These are phyloP conservation scores for Globisporangium parvum DNA, from an alignment of 352 stramenopile genomes.

Conservation along the genomic window DNA sequence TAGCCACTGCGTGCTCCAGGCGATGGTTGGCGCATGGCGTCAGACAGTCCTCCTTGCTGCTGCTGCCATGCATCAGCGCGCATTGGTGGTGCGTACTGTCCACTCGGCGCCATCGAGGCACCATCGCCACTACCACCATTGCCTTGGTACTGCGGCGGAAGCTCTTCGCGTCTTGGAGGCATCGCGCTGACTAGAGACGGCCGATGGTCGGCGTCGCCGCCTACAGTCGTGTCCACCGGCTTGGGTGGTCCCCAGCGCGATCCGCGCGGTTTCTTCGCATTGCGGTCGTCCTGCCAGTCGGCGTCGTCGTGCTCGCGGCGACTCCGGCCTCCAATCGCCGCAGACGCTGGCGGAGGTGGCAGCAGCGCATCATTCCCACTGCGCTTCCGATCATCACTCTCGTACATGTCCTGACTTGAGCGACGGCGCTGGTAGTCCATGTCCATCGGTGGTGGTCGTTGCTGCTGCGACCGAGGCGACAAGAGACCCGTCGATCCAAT, in stretches of 20 bases:
- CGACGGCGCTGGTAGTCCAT: neutral
- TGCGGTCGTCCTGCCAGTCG: slow-evolving; percentile 32
- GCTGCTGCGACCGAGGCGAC: neutral
- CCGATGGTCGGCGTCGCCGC: slow-evolving; percentile 23
- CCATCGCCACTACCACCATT: neutral
- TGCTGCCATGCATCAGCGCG: slow-evolving; percentile 6
- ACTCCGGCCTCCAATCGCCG: slow-evolving; percentile 12
- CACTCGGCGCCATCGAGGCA: slow-evolving; percentile 3
- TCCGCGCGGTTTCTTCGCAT: slow-evolving; percentile 51
- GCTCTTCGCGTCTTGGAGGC: neutral
- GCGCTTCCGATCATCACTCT: slow-evolving; percentile 6
- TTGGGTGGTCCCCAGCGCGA: slow-evolving; percentile 70
- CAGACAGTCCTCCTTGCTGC: neutral
- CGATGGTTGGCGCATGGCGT: slow-evolving; percentile 2
- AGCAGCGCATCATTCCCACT: slow-evolving; percentile 1
- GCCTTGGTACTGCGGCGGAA: neutral
- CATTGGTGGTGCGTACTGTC: neutral
- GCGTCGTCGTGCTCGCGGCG: slow-evolving; percentile 21
- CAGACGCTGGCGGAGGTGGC: slow-evolving; percentile 10
- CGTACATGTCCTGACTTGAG: neutral
- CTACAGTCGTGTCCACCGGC: slow-evolving; percentile 10
- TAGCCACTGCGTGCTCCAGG: slow-evolving; percentile 3
- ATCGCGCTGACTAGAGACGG: slow-evolving; percentile 46
- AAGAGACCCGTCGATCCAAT: neutral
- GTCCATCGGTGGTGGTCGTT: slow-evolving; percentile 2